Conservation (phyloP, 2,329 filamentous ascomycete species). For the Penicillium psychrosexuale region DNA sequence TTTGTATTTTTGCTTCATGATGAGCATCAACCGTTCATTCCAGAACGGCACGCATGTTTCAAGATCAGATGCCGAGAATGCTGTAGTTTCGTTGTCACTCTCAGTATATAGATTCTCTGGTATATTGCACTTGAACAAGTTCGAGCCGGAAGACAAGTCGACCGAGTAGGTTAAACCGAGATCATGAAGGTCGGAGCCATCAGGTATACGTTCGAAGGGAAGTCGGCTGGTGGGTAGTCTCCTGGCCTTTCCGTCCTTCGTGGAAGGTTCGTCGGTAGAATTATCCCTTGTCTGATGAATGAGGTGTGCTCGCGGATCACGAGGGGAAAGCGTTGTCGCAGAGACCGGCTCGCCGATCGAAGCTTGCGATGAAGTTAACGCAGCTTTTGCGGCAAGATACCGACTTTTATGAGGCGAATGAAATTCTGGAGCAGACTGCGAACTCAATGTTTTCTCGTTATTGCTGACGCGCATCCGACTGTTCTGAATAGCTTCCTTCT, state of each 20-base stretch:
- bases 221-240: slow-evolving; percentile 9
- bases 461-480: background rate
- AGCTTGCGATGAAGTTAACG: slow-evolving; percentile 6
- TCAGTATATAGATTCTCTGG: slow-evolving; percentile 2
- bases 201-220: slow-evolving; percentile 21
- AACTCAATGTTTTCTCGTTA: background rate
- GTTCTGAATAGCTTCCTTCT: slow-evolving; percentile 20
- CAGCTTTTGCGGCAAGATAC: slow-evolving; percentile 20
- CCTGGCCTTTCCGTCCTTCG: background rate
- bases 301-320: slow-evolving; percentile 20
- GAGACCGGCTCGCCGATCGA: slow-evolving; percentile 5
- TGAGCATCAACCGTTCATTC: slow-evolving; percentile 9
- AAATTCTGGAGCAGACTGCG: background rate
- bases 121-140: background rate
- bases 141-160: background rate
- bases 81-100: background rate
- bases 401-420: slow-evolving; percentile 16
- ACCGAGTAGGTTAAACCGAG: background rate
- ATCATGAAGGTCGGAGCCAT: slow-evolving; percentile 14
- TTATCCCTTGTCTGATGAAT: slow-evolving; percentile 2
- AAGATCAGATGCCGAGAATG: slow-evolving; percentile 6
- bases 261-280: background rate
- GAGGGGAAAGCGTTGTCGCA: background rate
- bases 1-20: slow-evolving; percentile 13
- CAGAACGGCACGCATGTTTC: slow-evolving; percentile 6